These are phyloP conservation scores for Zizania latifolia DNA, from an alignment of 176 grass and related monocot species.

Conservation along the genomic window DNA sequence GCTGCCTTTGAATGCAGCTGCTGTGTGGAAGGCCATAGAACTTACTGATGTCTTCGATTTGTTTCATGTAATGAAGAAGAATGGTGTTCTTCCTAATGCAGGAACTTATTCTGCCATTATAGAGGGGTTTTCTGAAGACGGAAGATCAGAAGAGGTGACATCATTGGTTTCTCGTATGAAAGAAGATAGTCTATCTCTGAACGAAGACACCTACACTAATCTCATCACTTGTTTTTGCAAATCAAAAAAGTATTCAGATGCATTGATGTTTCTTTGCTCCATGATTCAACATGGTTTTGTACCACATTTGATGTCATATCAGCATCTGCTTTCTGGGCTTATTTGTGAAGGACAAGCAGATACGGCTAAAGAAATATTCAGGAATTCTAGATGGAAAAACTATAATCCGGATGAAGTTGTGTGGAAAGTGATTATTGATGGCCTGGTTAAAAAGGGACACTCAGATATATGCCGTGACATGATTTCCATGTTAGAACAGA, in stretches of 20 bases:
- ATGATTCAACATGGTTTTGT: slow-evolving; percentile 46
- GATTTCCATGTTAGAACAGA: slow-evolving; percentile 45
- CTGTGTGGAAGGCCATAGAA: slow-evolving; percentile 43
- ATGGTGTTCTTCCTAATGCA: slow-evolving; percentile 13
- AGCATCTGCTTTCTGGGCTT: slow-evolving; percentile 50
- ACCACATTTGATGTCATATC: slow-evolving; percentile 46
- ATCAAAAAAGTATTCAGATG: slow-evolving; percentile 40
- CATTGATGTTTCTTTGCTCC: slow-evolving; percentile 32
- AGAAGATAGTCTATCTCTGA: slow-evolving; percentile 35
- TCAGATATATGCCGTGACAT: slow-evolving; percentile 32
- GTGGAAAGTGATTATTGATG: slow-evolving; percentile 69
- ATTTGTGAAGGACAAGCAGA: slow-evolving; percentile 38
- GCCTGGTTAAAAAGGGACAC: slow-evolving; percentile 44
- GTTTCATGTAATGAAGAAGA: slow-evolving; percentile 37
- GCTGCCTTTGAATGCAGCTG: background rate
- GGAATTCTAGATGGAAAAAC: slow-evolving; percentile 23
- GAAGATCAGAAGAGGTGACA: slow-evolving; percentile 38
- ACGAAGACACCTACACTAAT: slow-evolving; percentile 34
- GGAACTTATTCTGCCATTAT: slow-evolving; percentile 39
- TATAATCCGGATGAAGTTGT: slow-evolving; percentile 66
- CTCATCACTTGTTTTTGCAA: slow-evolving; percentile 52
- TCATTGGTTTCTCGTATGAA: slow-evolving; percentile 49
- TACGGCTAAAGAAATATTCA: slow-evolving; percentile 45
- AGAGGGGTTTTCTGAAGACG: slow-evolving; percentile 42
- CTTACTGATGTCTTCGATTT: slow-evolving; percentile 41